Percentiles rank a stretch among this genome's conserved stretches.
Evolutionary conservation across 129 eudicot genomes (phyloP).

Genomic region (Oenanthe sinensis): DNA sequence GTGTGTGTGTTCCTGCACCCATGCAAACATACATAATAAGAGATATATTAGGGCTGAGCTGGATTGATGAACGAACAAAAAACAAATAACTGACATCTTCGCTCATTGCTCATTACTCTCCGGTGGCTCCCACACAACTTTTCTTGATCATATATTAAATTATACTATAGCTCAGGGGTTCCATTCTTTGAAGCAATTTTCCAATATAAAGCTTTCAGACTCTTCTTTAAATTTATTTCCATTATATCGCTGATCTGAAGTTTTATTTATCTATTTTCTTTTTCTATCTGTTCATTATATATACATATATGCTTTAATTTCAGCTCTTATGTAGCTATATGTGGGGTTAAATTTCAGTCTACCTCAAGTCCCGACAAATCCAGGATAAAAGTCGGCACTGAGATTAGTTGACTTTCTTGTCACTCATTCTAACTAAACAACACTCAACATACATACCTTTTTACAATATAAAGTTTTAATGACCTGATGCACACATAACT

Average conservation of each 20-base stretch:
- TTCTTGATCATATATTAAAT: background rate
- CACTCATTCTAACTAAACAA: background rate
- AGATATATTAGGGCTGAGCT: background rate
- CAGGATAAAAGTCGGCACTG: background rate
- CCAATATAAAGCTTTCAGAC: no score
- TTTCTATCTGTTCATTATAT: no score
- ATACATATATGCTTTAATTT: background rate
- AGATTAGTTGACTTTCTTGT: background rate
- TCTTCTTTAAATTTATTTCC: no score
- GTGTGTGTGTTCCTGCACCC: background rate
- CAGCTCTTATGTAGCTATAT: background rate
- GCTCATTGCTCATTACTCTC: background rate
- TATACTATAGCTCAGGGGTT: background rate
- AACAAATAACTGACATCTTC: background rate
- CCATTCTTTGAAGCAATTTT: no score
- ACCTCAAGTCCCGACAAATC: background rate
- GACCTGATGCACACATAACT: background rate
- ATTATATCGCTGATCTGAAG: no score
- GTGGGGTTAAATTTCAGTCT: background rate
- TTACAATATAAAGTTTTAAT: background rate
- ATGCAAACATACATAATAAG: background rate
- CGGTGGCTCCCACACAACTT: background rate
- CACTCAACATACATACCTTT: background rate
- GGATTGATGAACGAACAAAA: background rate
- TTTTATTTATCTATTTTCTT: no score